Evolutionary conservation across 2,329 filamentous ascomycete genomes (phyloP), one percentile per base, ranked within the genome.

Genomic region (Talaromyces sp.): DNA sequence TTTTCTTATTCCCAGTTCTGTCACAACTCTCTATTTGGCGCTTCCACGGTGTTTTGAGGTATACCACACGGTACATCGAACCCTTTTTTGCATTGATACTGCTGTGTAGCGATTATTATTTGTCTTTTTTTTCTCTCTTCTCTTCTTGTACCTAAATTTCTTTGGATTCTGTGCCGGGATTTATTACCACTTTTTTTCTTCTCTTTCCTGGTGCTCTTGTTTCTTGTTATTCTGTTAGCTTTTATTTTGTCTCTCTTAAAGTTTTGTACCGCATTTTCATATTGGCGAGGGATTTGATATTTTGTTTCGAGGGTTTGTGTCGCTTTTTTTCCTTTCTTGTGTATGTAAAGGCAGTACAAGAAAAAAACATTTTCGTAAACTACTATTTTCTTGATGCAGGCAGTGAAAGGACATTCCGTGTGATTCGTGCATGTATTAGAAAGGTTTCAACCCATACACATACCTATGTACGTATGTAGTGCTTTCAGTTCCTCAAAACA

Each of bases 31-130:
- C 41, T 57, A 32, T 50, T 50, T 27, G 35, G 41, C 31, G 32
- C 29, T 57, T 32, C 9, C 21, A 32, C 29, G 55, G 55, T 51
- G 55, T 57, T 57, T 51, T 50, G 55, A 32, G 43, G 49, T 41
- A 55, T 38, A 38, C 52, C n/a, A 21, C n/a, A 21, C 54, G 19
- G 54, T 55, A 55, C 11, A 46, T 43, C 21, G 17, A 38, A 31
- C 31, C 55, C 2, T 43, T 51, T 29, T 41, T 58, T 58, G 57
- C 57, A 58, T 58, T 41, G 35, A 54, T 58, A 58, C 50, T 58
- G 49, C 56, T 58, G 50, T 58, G 24, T 53, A 58, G 57, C 57
- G 50, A 41, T 58, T 54, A 24, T 46, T 17, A 41, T 58, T 38
- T 52, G 19, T 43, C 4, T 21, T 35, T 51, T 17, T 51, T 58